Base-by-base conservation (phyloP, 257 asterid species). In the Rehmannia glutinosa region DNA sequence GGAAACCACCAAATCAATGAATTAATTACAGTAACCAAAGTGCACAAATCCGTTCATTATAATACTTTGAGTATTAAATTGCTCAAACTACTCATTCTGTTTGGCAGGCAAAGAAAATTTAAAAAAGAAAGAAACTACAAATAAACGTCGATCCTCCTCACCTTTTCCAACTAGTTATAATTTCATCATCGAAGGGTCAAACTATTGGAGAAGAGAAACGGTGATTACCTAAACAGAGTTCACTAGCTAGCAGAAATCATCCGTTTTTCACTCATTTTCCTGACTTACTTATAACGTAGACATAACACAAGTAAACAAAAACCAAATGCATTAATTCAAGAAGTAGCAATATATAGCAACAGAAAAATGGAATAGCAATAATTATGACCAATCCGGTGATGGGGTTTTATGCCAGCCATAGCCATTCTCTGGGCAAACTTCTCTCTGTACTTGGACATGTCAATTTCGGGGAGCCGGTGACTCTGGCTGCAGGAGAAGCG, bases 391-490 rank as follows among this genome's bases (percentile, higher is more conserved):
- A 93, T 76, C 49, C 82, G 95, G 68, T 93, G 92, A 68, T 86
- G 87, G 60, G 92, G 89, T 61, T 82, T 88, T 64, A 93, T 84
- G 59, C 95, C 96, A 52, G 94, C 96, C 89, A 88, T 79, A 15
- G 75, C 82, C 97, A 93, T 85, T 78, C 87, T 83, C 41, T 74
- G 82, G 13, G 96, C 80, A 57, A 90, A 90, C 50, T 78, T 66
- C 12, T 79, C 83, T 50, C 58, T 79, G 72, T 88, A 83, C 15
- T 47, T 50, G 66, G 81, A 62, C 76, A 77, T 63, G 50, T 78
- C 87, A 17, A 71, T 50, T 64, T 71, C 70, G 8, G 28, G 53
- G 62, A 30, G 53, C 36, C 11, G 45, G 77, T 62, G 70, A 70
- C 52, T n/a, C n/a, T n/a, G 78, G 75, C 77, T 81, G 82, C 94